Evolutionary conservation across 805 yeast genomes (phyloP).

Genomic region (Yarrowia sp.): DNA sequence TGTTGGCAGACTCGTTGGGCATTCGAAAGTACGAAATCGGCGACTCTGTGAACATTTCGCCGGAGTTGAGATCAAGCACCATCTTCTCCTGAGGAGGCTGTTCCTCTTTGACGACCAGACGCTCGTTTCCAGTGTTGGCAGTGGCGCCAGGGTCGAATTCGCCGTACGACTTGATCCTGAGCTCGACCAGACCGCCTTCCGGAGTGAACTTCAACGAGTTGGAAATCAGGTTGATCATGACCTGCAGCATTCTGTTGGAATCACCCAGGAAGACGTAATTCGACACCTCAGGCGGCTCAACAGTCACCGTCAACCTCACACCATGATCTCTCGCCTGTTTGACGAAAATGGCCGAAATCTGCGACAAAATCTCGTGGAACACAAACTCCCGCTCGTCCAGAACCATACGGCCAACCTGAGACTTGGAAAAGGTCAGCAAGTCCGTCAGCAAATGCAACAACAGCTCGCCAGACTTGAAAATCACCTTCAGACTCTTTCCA

Average conservation of each 20-base stretch:
- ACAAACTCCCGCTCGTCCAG: conserved; percentile 80
- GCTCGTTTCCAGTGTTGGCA: conserved; percentile 28
- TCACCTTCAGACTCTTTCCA: conserved; percentile 75
- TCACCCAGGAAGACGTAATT: conserved; percentile 80
- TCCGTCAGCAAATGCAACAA: conserved; percentile 88
- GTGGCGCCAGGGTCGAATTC: conserved; percentile 38
- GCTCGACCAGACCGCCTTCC: conserved; percentile 51
- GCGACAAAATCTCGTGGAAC: conserved; percentile 76
- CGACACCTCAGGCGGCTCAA: conserved; percentile 59
- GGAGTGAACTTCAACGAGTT: conserved; percentile 93
- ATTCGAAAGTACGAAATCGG: conserved; percentile 19
- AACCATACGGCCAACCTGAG: conserved; percentile 82
- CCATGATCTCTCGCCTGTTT: conserved; percentile 61
- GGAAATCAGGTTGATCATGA: conserved; percentile 87
- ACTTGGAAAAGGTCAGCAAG: conserved; percentile 84
- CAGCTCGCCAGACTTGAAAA: conserved; percentile 88
- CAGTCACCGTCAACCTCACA: conserved; percentile 67
- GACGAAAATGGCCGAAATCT: conserved; percentile 79
- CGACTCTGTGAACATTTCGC: conserved; percentile 34
- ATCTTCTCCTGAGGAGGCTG: conserved; percentile 8
- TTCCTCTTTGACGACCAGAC: conserved; percentile 27
- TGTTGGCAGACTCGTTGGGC: neutral
- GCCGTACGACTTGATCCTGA: conserved; percentile 36
- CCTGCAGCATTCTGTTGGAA: conserved; percentile 84
- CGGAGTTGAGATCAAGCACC: conserved; percentile 29